Evolutionary conservation across 306 rosid genomes (phyloP), one percentile per base, ranked within the genome.

Genomic region (Arachis hypogaea): DNA sequence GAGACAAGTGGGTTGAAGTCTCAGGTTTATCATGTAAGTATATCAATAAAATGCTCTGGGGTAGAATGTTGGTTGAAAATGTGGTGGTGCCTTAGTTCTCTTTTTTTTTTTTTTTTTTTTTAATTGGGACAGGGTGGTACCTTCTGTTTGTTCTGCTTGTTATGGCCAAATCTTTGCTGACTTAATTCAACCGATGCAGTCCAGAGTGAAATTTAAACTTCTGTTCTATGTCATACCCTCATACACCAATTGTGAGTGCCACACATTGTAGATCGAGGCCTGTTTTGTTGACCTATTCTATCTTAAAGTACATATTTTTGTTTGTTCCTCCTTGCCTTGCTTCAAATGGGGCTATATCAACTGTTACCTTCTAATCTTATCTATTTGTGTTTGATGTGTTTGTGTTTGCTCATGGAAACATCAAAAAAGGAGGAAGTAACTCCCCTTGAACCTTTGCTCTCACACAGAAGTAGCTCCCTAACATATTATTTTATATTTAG

Each of bases 141-240:
- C 28, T 22, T 22, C 28, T 56, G 49, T 63, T 63, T 14, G 10
- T 36, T 10, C 7, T 46, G n/a, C 22, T 43, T 71, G 18, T 33
- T 63, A 54, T 68, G 79, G 73, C 82, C 79, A 40, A 45, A 73
- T 73, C 16, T 62, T 52, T 36, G 38, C 41, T 51, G 65, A 55
- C 54, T 61, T 66, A 11, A 11, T 1, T 57, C 44, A 62, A 77
- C 12, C 28, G 41, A 33, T 11, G 68, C 7, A 62, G 59, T 60
- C 38, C 47, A 18, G 45, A 56, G 8, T 52, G 55, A 52, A 58
- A 38, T 7, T 66, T 52, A 62, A 41, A 12, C 7, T 40, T 33
- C 45, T 33, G 38, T 12, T 36, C 67, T 50, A 30, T 70, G 29
- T 22, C 28, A 22, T 22, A 22, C 28, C 28, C 28, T 12, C 66